Conservation (phyloP, 495 filamentous ascomycete genomes). For the Penicillium taxi region DNA sequence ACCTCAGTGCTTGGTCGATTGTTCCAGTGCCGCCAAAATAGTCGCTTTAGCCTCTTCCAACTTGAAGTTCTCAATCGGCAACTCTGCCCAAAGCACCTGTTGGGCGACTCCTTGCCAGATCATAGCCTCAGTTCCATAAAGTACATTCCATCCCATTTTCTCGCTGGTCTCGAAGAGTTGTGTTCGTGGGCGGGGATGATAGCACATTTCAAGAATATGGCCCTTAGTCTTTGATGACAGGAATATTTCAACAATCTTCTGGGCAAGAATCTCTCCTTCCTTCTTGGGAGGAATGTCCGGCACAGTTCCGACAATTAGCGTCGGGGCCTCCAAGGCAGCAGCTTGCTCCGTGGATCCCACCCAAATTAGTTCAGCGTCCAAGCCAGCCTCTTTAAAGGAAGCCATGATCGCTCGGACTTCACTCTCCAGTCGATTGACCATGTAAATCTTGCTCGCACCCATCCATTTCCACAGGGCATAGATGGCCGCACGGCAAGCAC, state of each 20-base stretch:
- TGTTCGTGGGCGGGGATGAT: slow-evolving; percentile 2
- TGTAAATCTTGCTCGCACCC: background rate
- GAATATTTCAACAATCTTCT: slow-evolving; percentile 1
- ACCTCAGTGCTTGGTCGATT: no score
- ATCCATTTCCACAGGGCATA: slow-evolving; percentile 28
- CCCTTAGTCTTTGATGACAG: background rate
- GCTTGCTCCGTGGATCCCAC: background rate
- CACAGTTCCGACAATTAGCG: slow-evolving; percentile 3
- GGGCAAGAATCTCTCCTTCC: background rate
- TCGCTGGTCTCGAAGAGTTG: background rate
- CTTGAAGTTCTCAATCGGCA: slow-evolving; percentile 1
- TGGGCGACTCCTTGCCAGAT: slow-evolving; percentile 6
- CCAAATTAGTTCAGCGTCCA: slow-evolving; percentile 18
- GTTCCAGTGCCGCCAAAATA: no score
- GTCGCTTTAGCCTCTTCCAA: slow-evolving; percentile 2
- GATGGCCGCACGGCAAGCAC: slow-evolving; percentile 51
- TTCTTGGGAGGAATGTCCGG: slow-evolving; percentile 2
- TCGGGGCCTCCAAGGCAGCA: background rate
- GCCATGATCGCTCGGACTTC: slow-evolving; percentile 49
- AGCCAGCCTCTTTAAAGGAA: slow-evolving; percentile 1
- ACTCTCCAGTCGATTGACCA: slow-evolving; percentile 17
- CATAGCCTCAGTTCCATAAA: slow-evolving; percentile 2
- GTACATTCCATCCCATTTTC: slow-evolving; percentile 1
- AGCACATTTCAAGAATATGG: slow-evolving; percentile 6
- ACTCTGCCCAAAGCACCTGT: slow-evolving; percentile 1